Percentiles rank a stretch among this genome's conserved stretches.
These are phyloP conservation scores for Monsonia emarginata DNA, from an alignment of 441 rosid genomes.

Conservation along the genomic window DNA sequence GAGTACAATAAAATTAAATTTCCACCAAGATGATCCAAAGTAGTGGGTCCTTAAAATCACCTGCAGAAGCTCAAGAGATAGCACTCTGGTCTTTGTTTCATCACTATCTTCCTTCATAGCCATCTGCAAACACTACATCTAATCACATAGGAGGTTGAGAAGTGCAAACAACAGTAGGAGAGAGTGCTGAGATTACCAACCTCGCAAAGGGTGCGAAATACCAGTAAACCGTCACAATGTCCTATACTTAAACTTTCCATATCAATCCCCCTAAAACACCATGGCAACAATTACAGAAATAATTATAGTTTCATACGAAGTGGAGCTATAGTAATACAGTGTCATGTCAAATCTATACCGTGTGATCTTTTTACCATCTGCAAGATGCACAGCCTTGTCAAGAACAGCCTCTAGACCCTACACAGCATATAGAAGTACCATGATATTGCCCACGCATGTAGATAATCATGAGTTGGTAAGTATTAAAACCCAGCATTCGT, in stretches of 20 bases:
- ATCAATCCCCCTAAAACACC: constrained; percentile 71
- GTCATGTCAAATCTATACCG: constrained; percentile 43
- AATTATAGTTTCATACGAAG: constrained; percentile 13
- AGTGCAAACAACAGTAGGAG: constrained; percentile 18
- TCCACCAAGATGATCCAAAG: background rate
- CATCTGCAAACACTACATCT: constrained; percentile 48
- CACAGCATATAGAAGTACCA: constrained; percentile 17
- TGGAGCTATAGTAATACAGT: constrained; percentile 6
- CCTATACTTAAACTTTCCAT: constrained; percentile 92
- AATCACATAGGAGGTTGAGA: constrained; percentile 18
- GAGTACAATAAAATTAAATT: background rate
- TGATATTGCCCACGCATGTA: constrained; percentile 17
- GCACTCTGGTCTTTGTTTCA: constrained; percentile 80
- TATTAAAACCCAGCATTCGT: constrained; percentile 1
- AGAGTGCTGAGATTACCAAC: constrained; percentile 35
- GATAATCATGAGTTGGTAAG: constrained; percentile 10
- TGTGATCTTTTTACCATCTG: constrained; percentile 88
- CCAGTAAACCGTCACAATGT: constrained; percentile 85
- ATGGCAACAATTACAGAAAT: constrained; percentile 12
- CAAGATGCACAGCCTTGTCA: constrained; percentile 90
- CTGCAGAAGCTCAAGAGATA: constrained; percentile 99
- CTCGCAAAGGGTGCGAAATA: constrained; percentile 98
- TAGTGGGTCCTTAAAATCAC: constrained; percentile 26
- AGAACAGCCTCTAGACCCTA: constrained; percentile 98
- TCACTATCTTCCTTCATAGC: constrained; percentile 97